Percentiles rank a stretch among this genome's conserved stretches.
These are phyloP conservation scores for Rhododendron mucronatum DNA, from an alignment of 148 eudicot genomes.

Conservation along the genomic window DNA sequence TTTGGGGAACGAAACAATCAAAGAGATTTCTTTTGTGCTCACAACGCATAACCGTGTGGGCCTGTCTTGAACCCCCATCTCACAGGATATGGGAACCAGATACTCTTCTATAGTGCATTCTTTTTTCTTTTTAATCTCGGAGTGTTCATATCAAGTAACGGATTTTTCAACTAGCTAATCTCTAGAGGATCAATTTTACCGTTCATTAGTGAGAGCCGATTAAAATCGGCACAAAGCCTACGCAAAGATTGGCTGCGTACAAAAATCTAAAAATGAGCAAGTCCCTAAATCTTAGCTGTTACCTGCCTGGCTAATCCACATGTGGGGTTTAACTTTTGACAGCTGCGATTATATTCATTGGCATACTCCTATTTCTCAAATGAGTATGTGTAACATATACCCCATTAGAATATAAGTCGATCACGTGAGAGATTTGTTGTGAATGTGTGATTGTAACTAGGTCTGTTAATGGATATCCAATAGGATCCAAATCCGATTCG, in stretches of 20 bases:
- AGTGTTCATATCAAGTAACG: background rate
- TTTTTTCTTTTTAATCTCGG: background rate
- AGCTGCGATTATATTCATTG: too few relatives aligned
- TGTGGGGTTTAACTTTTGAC: background rate
- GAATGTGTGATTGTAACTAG: too few relatives aligned
- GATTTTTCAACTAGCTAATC: background rate
- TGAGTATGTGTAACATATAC: too few relatives aligned
- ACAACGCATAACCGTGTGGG: conserved; percentile 12
- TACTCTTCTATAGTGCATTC: background rate
- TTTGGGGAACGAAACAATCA: background rate
- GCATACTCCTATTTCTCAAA: too few relatives aligned
- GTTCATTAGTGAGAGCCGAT: background rate
- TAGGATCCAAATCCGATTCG: too few relatives aligned
- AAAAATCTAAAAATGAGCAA: background rate
- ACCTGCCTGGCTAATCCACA: background rate
- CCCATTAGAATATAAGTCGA: too few relatives aligned
- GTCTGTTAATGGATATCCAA: too few relatives aligned
- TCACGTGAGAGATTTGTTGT: too few relatives aligned
- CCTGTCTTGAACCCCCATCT: background rate
- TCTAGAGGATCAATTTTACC: background rate
- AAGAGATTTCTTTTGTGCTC: background rate
- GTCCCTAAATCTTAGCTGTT: background rate
- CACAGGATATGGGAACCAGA: background rate
- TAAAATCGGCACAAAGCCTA: background rate
- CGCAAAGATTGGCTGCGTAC: background rate